Percentiles rank a stretch among this genome's conserved stretches.
phyloP scores from a whole-genome alignment of 306 rosid genomes.

The Quercus mongolica region DNA sequence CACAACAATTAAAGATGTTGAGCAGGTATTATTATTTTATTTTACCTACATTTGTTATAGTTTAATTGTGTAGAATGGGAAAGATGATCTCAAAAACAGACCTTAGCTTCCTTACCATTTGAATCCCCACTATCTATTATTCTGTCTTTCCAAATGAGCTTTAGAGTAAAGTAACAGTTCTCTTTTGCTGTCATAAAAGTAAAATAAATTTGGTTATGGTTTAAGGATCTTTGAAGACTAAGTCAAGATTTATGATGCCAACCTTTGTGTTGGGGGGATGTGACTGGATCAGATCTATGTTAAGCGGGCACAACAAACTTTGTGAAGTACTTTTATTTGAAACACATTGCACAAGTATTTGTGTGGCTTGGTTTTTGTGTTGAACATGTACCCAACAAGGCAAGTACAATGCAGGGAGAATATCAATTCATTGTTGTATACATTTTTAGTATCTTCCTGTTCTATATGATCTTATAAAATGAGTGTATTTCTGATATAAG shows the following conservation, averaged over 20 bases:
- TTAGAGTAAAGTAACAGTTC: background rate
- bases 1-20: constrained; percentile 84
- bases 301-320: background rate
- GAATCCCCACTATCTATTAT: too few species aligned
- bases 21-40: constrained; percentile 48
- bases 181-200: background rate
- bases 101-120: too few species aligned
- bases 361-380: background rate
- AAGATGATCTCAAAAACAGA: background rate
- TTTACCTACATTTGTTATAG: background rate
- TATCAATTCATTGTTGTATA: background rate
- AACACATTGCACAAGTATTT: background rate
- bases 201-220: background rate
- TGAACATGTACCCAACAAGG: background rate
- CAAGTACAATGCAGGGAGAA: background rate
- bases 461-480: background rate
- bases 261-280: background rate
- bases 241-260: background rate
- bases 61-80: background rate
- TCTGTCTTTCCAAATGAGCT: background rate
- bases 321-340: background rate
- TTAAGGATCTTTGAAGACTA: background rate
- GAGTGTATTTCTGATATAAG: background rate
- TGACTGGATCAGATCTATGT: background rate
- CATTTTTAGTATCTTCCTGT: background rate